Percentiles rank a stretch among this genome's conserved stretches.
phyloP scores from a whole-genome alignment of 2,329 filamentous ascomycete species.

The Xylaria sp. region DNA sequence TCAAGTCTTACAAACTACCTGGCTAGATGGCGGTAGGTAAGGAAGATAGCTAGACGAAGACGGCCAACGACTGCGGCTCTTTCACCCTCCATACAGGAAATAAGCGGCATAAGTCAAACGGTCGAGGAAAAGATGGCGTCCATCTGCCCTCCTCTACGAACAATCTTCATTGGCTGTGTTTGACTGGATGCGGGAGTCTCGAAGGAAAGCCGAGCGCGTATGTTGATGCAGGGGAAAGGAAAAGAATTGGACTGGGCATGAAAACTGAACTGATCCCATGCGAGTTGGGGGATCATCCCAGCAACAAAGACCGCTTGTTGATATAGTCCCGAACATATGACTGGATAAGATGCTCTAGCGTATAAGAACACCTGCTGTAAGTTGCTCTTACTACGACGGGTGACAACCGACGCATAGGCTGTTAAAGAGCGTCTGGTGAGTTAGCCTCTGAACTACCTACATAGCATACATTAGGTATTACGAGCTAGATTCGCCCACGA shows the following conservation, averaged over 20 bases:
- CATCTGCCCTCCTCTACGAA: constrained; percentile 14
- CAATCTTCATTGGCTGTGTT: constrained; percentile 23
- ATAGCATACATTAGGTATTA: too few relatives aligned
- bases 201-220: constrained; percentile 29
- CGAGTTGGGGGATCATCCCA: constrained; percentile 25
- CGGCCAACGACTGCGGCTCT: constrained; percentile 24
- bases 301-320: constrained; percentile 22
- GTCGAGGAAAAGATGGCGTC: constrained; percentile 24
- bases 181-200: constrained; percentile 21
- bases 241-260: constrained; percentile 18
- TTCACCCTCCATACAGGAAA: constrained; percentile 4
- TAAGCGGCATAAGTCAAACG: constrained; percentile 12
- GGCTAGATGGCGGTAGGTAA: neutral
- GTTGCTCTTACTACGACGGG: neutral
- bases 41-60: neutral
- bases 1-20: neutral
- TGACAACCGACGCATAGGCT: neutral
- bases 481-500: neutral
- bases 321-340: constrained; percentile 18
- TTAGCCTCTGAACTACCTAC: neutral
- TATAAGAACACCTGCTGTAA: neutral
- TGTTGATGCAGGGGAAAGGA: constrained; percentile 34
- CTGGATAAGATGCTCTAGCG: constrained; percentile 19
- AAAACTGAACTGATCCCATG: constrained; percentile 20
- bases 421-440: neutral